A percentile compares a stretch with the other conserved stretches of the same genome.
These are phyloP conservation scores for Puccinia horiana DNA, from an alignment of 1,284 basidiomycete genomes.

Conservation along the genomic window DNA sequence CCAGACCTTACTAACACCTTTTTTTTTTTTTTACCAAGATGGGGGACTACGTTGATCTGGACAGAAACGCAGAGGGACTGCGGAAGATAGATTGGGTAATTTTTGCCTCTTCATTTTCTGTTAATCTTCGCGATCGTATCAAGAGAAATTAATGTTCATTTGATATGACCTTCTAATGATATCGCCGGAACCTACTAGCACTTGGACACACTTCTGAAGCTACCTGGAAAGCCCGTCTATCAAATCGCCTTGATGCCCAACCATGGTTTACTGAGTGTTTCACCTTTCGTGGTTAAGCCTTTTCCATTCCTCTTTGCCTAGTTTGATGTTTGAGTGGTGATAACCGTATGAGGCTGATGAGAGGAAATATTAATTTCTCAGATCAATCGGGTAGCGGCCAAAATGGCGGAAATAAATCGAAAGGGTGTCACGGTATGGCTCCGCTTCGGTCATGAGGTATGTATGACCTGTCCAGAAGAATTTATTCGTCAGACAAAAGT, in stretches of 20 bases:
- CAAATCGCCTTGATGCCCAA: conserved; percentile 43
- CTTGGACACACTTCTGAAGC: conserved; percentile 9
- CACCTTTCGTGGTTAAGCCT: conserved; percentile 20
- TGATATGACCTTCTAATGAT: not conserved
- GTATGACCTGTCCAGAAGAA: not conserved
- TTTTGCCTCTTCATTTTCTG: not conserved
- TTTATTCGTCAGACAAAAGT: no score
- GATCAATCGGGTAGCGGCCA: conserved; percentile 27
- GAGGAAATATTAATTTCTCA: not conserved
- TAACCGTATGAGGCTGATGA: not conserved
- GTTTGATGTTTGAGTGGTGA: not conserved
- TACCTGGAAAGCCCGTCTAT: conserved; percentile 44
- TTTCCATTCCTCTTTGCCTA: not conserved
- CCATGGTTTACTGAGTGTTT: conserved; percentile 30
- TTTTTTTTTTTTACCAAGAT: conserved; percentile 8
- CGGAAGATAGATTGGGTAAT: conserved; percentile 40
- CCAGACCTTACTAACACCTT: not conserved
- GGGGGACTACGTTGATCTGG: conserved; percentile 38
- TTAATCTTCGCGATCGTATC: not conserved
- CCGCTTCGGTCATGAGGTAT: conserved; percentile 36
- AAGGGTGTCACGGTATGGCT: conserved; percentile 41
- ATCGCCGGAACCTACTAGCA: conserved; percentile 5
- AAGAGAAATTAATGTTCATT: no score
- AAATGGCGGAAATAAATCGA: conserved; percentile 35
- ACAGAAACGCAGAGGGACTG: conserved; percentile 23